Evolutionary conservation across 306 rosid species (phyloP), one percentile per base, ranked within the genome.

Genomic region (Neltuma alba): DNA sequence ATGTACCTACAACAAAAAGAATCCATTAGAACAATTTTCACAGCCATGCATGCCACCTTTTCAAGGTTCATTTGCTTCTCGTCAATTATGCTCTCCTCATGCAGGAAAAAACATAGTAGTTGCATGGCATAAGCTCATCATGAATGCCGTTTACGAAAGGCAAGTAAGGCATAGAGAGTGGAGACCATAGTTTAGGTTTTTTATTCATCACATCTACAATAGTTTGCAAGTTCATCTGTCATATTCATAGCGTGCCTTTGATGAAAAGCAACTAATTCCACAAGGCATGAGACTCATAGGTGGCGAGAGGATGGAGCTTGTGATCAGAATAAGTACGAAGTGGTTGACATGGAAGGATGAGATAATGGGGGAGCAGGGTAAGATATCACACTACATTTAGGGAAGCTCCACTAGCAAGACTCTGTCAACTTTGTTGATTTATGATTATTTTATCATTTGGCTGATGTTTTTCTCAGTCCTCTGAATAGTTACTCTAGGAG

Each of bases 1-100:
- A 70, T 95, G 99, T 36, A 87, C 71, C 99, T 95, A 74, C 44
- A 76, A 57, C 66, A 80, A 33, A 78, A 81, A 10, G 58, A 74
- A 78, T 44, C 65, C 74, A 45, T 30, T 0, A 6, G 58, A 74
- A 67, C 36, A 74, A 69, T 45, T 79, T 62, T 34, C 79, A 47
- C 38, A 18, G 55, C 6, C 21, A n/a, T 21, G 27, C 25, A 81
- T 71, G 62, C 71, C 47, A 61, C 67, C 55, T 64, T 79, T 36
- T 64, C 21, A 1, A 37, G 64, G 66, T 23, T 41, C 42, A 78
- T 18, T 28, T 13, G 20, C 47, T 79, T 70, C 64, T 50, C 75
- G 67, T 47, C 41, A 72, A 72, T 79, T 12, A 48, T 76, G 73
- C 34, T 57, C 72, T 75, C 60, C 30, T 55, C 41, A 47, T 34